These are phyloP conservation scores for Scheffersomyces parashehatae DNA, from an alignment of 1,139 yeast genomes.

Conservation along the genomic window DNA sequence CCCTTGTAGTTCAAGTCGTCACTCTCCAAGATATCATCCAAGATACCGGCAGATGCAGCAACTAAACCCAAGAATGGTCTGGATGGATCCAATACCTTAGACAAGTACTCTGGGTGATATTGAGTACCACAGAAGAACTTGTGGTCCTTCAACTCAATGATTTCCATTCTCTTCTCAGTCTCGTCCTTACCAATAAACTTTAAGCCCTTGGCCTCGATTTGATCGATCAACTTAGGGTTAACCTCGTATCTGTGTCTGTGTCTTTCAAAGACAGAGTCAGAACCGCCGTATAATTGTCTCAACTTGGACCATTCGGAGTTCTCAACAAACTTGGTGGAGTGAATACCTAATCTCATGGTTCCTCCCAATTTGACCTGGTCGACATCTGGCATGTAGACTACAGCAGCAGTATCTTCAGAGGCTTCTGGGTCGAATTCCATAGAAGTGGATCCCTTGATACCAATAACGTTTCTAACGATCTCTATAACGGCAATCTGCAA, in stretches of 20 bases:
- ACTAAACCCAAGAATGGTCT: constrained; percentile 94
- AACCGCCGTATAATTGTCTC: constrained; percentile 78
- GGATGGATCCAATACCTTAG: constrained; percentile 95
- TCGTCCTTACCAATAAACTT: constrained; percentile 94
- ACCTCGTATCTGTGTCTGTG: constrained; percentile 99
- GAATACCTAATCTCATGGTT: constrained; percentile 96
- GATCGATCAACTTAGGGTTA: constrained; percentile 75
- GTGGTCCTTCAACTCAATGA: constrained; percentile 76
- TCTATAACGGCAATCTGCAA: constrained; percentile 97
- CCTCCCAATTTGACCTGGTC: constrained; percentile 97
- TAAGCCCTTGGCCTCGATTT: constrained; percentile 77
- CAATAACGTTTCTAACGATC: constrained; percentile 80
- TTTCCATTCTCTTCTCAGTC: constrained; percentile 88
- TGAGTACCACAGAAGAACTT: constrained; percentile 95
- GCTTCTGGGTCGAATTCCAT: constrained; percentile 76
- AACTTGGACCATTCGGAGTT: constrained; percentile 71
- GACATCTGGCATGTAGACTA: constrained; percentile 98
- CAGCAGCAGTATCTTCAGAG: constrained; percentile 69
- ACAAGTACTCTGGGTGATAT: constrained; percentile 96
- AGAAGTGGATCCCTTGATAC: constrained; percentile 69
- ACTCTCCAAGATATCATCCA: constrained; percentile 58
- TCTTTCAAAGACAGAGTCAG: constrained; percentile 77
- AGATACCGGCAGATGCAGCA: constrained; percentile 85
- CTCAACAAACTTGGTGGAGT: constrained; percentile 79
- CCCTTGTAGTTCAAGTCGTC: constrained; percentile 48